Conservation (phyloP, 208 protist species). For the Acanthamoeba triangularis region DNA sequence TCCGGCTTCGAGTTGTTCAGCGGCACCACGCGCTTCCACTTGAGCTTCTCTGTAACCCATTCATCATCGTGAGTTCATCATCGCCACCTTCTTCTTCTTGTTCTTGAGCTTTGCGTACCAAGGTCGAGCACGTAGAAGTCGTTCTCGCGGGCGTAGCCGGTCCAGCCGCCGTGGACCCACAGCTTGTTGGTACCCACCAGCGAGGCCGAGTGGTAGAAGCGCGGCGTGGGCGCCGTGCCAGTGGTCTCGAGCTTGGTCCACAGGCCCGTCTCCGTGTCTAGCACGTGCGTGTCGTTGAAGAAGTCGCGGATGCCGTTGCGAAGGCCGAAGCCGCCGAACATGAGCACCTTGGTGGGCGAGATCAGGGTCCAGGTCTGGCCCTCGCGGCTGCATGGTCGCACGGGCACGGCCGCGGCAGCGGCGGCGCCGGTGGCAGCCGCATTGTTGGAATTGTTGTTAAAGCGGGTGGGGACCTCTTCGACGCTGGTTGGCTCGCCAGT, state of each 20-base stretch:
- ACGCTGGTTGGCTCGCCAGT: neutral
- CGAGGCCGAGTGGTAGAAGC: slow-evolving; percentile 43
- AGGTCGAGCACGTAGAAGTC: slow-evolving; percentile 62
- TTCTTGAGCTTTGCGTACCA: neutral
- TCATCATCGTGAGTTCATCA: neutral
- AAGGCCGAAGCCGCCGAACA: slow-evolving; percentile 36
- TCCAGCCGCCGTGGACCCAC: slow-evolving; percentile 63
- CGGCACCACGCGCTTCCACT: slow-evolving; percentile 48
- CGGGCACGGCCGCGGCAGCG: neutral
- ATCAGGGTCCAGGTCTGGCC: slow-evolving; percentile 51
- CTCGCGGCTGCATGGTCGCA: neutral
- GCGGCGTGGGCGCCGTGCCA: neutral
- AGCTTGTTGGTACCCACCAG: slow-evolving; percentile 35
- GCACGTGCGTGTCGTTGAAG: slow-evolving; percentile 38
- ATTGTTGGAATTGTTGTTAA: neutral
- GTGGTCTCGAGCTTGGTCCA: slow-evolving; percentile 54
- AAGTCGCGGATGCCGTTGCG: slow-evolving; percentile 49
- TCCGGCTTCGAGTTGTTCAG: slow-evolving; percentile 48
- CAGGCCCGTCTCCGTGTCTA: neutral
- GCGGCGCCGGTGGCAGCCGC: neutral
- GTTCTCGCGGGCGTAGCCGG: slow-evolving; percentile 56
- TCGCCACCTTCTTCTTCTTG: too few relatives aligned
- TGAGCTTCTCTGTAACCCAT: neutral
- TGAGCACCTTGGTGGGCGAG: slow-evolving; percentile 33
- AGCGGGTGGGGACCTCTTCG: slow-evolving; percentile 6